Conservation (phyloP, 495 filamentous ascomycete genomes). For the Neurospora sp. region DNA sequence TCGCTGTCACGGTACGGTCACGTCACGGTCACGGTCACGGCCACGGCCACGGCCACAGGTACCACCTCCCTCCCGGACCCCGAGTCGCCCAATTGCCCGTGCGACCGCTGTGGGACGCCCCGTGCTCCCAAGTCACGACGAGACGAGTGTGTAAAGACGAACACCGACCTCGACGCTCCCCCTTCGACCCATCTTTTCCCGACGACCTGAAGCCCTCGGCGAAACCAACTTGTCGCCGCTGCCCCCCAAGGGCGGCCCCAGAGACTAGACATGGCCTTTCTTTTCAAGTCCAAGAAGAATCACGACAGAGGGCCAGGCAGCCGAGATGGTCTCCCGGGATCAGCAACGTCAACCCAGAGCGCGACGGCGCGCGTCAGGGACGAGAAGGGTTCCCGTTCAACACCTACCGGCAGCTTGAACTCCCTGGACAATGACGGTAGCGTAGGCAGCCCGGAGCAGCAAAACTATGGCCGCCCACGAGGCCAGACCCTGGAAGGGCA, state of each 20-base stretch:
- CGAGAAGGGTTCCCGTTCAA: constrained; percentile 38
- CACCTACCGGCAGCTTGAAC: constrained; percentile 47
- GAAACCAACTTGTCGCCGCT: background rate
- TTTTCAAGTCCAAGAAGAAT: constrained; percentile 63
- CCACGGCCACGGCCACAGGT: background rate
- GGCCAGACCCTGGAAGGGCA: constrained; percentile 24
- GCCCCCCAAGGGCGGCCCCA: background rate
- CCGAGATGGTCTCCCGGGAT: constrained; percentile 34
- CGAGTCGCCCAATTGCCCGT: background rate
- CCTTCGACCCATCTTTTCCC: background rate
- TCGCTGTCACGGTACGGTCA: background rate
- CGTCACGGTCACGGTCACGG: background rate
- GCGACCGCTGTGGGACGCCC: background rate
- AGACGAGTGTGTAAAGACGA: background rate
- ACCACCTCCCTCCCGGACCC: background rate
- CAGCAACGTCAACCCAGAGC: constrained; percentile 23
- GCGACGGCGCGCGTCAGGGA: constrained; percentile 34
- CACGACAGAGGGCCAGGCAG: constrained; percentile 38
- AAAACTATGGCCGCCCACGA: constrained; percentile 26
- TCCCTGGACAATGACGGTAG: constrained; percentile 38
- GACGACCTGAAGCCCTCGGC: background rate
- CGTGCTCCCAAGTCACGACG: background rate
- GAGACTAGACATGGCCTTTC: constrained; percentile 51
- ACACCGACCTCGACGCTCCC: background rate
- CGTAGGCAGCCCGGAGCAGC: constrained; percentile 39